Conservation (phyloP, 2,329 filamentous ascomycete species). For the Clonostachys sp. region DNA sequence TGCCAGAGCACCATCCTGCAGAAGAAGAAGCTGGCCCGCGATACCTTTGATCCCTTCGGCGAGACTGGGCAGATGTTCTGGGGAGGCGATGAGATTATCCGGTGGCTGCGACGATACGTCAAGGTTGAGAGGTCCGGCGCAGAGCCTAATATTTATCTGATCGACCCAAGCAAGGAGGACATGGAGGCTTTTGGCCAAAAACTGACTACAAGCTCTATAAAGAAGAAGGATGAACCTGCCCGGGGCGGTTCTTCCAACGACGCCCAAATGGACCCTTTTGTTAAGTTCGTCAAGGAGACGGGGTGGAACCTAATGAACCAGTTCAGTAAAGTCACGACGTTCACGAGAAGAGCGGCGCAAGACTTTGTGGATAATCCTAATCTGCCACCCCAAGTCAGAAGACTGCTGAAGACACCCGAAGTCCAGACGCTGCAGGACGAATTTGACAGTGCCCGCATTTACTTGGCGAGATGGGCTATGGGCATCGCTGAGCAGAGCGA, state of each 20-base stretch:
- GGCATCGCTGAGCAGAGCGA: constrained; percentile 97
- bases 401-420: constrained; percentile 84
- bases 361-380: constrained; percentile 89
- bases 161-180: constrained; percentile 85
- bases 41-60: constrained; percentile 87
- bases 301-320: constrained; percentile 96
- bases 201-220: constrained; percentile 35
- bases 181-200: constrained; percentile 72
- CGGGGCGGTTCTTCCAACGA: constrained; percentile 31
- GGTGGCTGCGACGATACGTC: constrained; percentile 85
- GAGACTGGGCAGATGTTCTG: constrained; percentile 87
- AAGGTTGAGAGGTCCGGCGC: constrained; percentile 77
- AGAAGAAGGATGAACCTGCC: constrained; percentile 19
- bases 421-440: constrained; percentile 95
- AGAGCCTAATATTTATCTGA: constrained; percentile 85
- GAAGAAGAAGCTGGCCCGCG: constrained; percentile 77
- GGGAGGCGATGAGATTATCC: constrained; percentile 92
- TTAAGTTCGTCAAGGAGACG: constrained; percentile 90
- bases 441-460: constrained; percentile 92
- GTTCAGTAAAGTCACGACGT: constrained; percentile 94
- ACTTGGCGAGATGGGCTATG: constrained; percentile 97
- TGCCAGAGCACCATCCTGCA: constrained; percentile 94
- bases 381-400: constrained; percentile 80
- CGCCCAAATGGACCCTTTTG: constrained; percentile 84
- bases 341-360: constrained; percentile 86